Conservation (phyloP, 805 yeast species). For the Kurtzmaniella cleridarum region DNA sequence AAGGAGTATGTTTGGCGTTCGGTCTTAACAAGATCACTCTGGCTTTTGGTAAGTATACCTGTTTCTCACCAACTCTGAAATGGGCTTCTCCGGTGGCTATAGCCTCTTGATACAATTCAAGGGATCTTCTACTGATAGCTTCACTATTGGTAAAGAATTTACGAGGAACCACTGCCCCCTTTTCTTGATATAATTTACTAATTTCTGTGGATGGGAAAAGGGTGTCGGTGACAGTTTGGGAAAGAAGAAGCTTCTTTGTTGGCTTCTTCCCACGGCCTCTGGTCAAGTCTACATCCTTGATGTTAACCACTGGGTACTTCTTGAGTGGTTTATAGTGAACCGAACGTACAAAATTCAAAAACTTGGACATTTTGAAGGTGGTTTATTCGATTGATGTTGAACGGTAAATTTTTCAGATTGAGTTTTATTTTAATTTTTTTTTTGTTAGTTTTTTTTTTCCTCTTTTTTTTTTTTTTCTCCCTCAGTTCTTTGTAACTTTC, state of each 20-base stretch:
- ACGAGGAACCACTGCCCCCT: constrained; percentile 40
- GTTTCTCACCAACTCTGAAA: constrained; percentile 72
- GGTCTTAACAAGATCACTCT: constrained; percentile 78
- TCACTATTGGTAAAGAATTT: constrained; percentile 31
- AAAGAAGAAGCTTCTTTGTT: constrained; percentile 29
- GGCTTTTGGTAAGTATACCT: constrained; percentile 82
- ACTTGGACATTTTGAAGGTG: background rate
- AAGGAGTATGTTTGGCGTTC: constrained; percentile 94
- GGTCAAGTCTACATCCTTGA: constrained; percentile 32
- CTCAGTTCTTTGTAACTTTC: too few relatives aligned
- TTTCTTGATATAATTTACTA: constrained; percentile 25
- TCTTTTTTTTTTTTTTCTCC: too few relatives aligned
- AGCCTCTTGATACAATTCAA: constrained; percentile 40
- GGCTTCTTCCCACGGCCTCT: constrained; percentile 35
- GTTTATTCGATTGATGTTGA: too few relatives aligned
- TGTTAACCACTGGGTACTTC: constrained; percentile 36
- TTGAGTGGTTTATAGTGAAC: constrained; percentile 6
- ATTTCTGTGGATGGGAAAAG: constrained; percentile 35
- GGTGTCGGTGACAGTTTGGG: constrained; percentile 36
- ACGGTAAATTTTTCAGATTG: background rate
- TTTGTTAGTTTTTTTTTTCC: background rate
- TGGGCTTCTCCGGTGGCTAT: constrained; percentile 66
- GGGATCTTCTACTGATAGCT: constrained; percentile 32
- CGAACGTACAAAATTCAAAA: constrained; percentile 1
- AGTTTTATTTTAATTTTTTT: background rate